phyloP scores from a whole-genome alignment of 495 filamentous ascomycete genomes.

The Penicillium cataractarum region DNA sequence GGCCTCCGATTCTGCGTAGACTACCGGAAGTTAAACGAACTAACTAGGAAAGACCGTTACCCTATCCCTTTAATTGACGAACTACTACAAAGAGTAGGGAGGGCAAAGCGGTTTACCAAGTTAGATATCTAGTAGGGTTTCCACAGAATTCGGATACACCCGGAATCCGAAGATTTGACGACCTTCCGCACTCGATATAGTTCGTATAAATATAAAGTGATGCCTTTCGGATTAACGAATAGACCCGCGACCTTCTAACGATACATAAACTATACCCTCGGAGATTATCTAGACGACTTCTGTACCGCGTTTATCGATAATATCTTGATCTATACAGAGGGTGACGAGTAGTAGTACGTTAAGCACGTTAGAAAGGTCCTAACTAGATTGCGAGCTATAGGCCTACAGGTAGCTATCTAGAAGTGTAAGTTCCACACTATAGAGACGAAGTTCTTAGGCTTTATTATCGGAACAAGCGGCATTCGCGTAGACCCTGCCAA shows the following conservation, averaged over 20 bases:
- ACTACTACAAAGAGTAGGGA: slow-evolving; percentile 31
- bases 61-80: slow-evolving; percentile 52
- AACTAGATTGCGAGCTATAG: neutral
- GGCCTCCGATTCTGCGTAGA: slow-evolving; percentile 48
- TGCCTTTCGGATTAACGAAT: slow-evolving; percentile 13
- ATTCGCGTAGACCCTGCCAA: slow-evolving; percentile 28
- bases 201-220: slow-evolving; percentile 7
- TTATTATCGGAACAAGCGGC: slow-evolving; percentile 14
- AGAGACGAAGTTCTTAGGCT: slow-evolving; percentile 18
- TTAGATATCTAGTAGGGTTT: slow-evolving; percentile 48
- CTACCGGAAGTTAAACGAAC: slow-evolving; percentile 45
- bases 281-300: slow-evolving; percentile 10
- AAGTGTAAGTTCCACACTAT: slow-evolving; percentile 36
- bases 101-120: slow-evolving; percentile 46
- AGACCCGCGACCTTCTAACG: slow-evolving; percentile 8
- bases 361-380: neutral
- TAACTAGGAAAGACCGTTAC: slow-evolving; percentile 49
- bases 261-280: slow-evolving; percentile 4
- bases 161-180: neutral
- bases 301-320: slow-evolving; percentile 5
- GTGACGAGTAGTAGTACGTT: neutral
- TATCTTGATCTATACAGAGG: slow-evolving; percentile 2
- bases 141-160: slow-evolving; percentile 35
- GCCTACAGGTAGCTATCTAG: slow-evolving; percentile 9
- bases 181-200: slow-evolving; percentile 3